phyloP scores from a whole-genome alignment of 2,329 filamentous ascomycete genomes.

The Sporothrix pallida region DNA sequence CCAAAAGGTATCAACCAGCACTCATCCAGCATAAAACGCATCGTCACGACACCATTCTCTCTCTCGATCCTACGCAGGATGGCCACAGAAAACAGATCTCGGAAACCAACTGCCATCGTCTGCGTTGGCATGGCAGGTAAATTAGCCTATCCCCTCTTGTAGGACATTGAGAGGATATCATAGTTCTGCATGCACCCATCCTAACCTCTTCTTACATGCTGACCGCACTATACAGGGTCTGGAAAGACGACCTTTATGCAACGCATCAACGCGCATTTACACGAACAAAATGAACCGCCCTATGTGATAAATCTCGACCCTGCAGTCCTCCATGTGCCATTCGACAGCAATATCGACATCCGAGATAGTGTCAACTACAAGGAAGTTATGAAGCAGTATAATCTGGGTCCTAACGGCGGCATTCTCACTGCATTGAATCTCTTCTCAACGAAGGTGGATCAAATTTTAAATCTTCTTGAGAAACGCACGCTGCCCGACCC shows the following conservation, averaged over 20 bases:
- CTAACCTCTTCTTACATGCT: background rate
- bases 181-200: too few species aligned
- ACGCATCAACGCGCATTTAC: conserved; percentile 91
- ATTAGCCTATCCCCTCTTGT: background rate
- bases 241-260: conserved; percentile 99
- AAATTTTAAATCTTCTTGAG: conserved; percentile 86
- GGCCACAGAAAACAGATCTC: conserved; percentile 36
- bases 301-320: conserved; percentile 98
- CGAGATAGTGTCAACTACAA: conserved; percentile 99
- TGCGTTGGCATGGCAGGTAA: conserved; percentile 95
- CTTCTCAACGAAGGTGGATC: conserved; percentile 97
- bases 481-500: conserved; percentile 76
- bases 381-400: conserved; percentile 99
- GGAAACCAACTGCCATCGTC: conserved; percentile 76
- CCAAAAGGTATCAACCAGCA: background rate
- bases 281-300: conserved; percentile 77
- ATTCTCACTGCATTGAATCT: conserved; percentile 95
- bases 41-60: background rate
- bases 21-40: too few species aligned
- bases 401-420: conserved; percentile 93
- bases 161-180: too few species aligned
- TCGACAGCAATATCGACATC: conserved; percentile 98
- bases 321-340: conserved; percentile 89
- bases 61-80: conserved; percentile 30
- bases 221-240: conserved; percentile 63